Percentiles rank a stretch among this genome's conserved stretches.
These are phyloP conservation scores for Penicillium manginii DNA, from an alignment of 495 filamentous ascomycete genomes.

Conservation along the genomic window DNA sequence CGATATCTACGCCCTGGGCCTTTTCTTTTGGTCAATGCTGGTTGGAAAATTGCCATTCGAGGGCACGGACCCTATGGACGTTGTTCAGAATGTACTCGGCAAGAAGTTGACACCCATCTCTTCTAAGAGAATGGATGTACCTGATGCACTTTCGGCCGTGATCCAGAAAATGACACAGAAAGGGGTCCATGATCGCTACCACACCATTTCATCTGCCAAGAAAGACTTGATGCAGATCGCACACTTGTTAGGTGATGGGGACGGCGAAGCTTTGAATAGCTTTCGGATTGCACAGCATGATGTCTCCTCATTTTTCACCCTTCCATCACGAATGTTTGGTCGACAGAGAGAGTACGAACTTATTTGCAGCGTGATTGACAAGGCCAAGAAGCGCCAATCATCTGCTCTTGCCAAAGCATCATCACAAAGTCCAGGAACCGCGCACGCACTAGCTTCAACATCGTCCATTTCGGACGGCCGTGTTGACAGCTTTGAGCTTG, in stretches of 20 bases:
- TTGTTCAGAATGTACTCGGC: constrained; percentile 83
- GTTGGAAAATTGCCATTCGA: constrained; percentile 77
- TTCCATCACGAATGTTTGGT: constrained; percentile 80
- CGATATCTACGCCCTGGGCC: constrained; percentile 86
- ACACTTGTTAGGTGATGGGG: constrained; percentile 73
- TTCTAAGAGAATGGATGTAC: constrained; percentile 73
- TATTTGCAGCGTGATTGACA: constrained; percentile 73
- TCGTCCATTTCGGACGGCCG: constrained; percentile 61
- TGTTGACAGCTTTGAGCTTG: constrained; percentile 54
- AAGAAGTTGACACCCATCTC: constrained; percentile 75
- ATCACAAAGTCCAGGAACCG: constrained; percentile 38
- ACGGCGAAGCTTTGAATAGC: constrained; percentile 65
- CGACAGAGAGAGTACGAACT: constrained; percentile 69
- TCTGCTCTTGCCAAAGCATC: constrained; percentile 48
- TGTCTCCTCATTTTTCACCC: constrained; percentile 83
- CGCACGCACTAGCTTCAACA: constrained; percentile 55
- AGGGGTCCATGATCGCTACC: constrained; percentile 79
- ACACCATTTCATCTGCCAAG: constrained; percentile 79
- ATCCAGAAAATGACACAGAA: constrained; percentile 91
- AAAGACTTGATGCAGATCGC: constrained; percentile 73
- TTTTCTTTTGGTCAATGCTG: constrained; percentile 85
- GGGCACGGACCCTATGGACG: constrained; percentile 77
- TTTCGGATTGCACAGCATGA: constrained; percentile 77
- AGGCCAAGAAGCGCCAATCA: constrained; percentile 65
- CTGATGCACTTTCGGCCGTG: constrained; percentile 76